Evolutionary conservation across 1,284 basidiomycete species (phyloP).

Genomic region (Ceratorhiza oryzae-sativae): DNA sequence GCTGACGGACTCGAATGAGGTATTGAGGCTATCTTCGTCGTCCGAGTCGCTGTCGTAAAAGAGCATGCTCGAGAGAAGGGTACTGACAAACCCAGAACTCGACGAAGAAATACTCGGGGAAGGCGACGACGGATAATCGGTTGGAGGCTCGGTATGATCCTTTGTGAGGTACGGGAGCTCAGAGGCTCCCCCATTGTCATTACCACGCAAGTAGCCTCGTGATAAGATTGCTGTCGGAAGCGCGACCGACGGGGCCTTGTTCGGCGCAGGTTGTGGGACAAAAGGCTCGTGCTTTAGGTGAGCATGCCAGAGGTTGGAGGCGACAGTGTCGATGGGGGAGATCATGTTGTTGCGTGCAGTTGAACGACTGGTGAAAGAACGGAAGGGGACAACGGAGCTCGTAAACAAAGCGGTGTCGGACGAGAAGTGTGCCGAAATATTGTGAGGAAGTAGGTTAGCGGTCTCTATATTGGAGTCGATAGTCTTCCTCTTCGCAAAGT

Average conservation of each 20-base stretch:
- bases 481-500: slow-evolving; percentile 15
- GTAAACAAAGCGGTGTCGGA: slow-evolving; percentile 10
- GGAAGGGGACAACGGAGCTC: background rate
- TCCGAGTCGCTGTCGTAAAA: slow-evolving; percentile 17
- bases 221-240: background rate
- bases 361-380: background rate
- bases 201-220: background rate
- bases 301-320: slow-evolving; percentile 21
- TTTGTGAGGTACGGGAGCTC: slow-evolving; percentile 31
- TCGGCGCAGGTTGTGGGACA: background rate
- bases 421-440: background rate
- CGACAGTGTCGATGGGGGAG: slow-evolving; percentile 8
- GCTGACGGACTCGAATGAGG: background rate
- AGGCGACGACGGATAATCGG: background rate
- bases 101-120: background rate
- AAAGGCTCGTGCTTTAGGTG: background rate
- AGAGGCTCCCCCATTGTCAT: slow-evolving; percentile 11
- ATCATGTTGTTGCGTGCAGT: slow-evolving; percentile 15
- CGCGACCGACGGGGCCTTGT: background rate
- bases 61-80: slow-evolving; percentile 1
- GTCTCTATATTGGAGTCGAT: background rate
- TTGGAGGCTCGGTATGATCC: background rate
- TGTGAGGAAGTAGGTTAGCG: background rate
- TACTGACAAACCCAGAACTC: background rate
- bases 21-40: background rate